Evolutionary conservation across 129 eudicot species (phyloP).

Genomic region (Pittosporum tobira): DNA sequence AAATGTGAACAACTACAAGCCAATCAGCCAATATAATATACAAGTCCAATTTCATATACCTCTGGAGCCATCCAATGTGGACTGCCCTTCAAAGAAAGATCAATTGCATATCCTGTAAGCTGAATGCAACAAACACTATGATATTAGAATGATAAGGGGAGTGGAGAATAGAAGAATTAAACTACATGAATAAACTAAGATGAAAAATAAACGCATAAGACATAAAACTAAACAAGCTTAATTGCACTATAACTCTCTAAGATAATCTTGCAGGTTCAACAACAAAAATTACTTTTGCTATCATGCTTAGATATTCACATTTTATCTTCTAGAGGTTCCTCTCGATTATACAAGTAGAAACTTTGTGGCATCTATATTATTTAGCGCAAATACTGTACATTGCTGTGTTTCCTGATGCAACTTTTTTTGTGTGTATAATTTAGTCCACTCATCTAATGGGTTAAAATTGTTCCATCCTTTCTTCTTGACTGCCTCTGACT

Average conservation of each 20-base stretch:
- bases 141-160: background rate
- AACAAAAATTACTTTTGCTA: too few species aligned
- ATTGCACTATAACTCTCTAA: background rate
- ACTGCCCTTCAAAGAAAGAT: slow-evolving; percentile 87
- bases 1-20: slow-evolving; percentile 8
- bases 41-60: slow-evolving; percentile 28
- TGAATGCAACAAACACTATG: slow-evolving; percentile 15
- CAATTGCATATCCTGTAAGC: slow-evolving; percentile 44
- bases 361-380: background rate
- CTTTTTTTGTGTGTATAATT: background rate
- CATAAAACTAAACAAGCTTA: background rate
- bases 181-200: background rate
- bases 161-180: background rate
- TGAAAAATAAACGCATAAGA: background rate
- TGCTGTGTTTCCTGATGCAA: background rate
- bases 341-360: background rate
- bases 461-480: too few species aligned
- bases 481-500: too few species aligned
- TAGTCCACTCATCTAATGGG: too few species aligned
- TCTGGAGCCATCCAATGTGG: slow-evolving; percentile 99
- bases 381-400: background rate
- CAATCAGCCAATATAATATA: background rate
- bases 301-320: background rate
- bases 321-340: background rate
- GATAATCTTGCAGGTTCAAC: too few species aligned